Base-by-base conservation (phyloP, 257 asterid species). In the Coffea canephora region DNA sequence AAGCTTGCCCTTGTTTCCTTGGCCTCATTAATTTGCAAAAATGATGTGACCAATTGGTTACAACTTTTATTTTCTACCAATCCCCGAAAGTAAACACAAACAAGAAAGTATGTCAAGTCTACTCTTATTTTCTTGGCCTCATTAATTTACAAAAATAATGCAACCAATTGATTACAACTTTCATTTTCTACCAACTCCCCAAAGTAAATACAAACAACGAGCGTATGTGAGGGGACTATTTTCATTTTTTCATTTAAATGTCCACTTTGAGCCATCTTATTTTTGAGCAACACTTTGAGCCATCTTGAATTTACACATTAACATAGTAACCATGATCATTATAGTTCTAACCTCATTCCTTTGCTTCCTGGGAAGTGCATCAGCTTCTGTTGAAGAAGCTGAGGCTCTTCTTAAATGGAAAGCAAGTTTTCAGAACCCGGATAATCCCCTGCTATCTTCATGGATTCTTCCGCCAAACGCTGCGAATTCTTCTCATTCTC, bases 341-440 rank as follows among this genome's bases (percentile, higher is more conserved):
- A 43, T 15, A 25, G 52, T 69, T 69, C 54, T 69, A 41, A 2
- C 27, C 21, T 3, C 46, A 66, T 11, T 55, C 15, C n/a, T 78
- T 45, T 67, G 46, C 34, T 34, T 77, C 39, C 50, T 54, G 7
- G 68, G 70, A 65, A 65, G 34, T 27, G 59, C 46, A 23, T 61
- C 79, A 12, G 50, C 79, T 39, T 75, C 78, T 39, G 70, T 55
- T 75, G 69, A 75, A 59, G 87, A 80, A 59, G 82, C 84, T 23
- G 83, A 41, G 19, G 79, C 82, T 6, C 82, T 83, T 68, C 49
- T 83, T 1, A 36, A 80, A 4, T 80, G 82, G 84, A 80, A 83
- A 77, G 25, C 61, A 49, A 76, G 52, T n/a, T 27, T 77, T 27
- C 36, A 16, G 23, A 83, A 83, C 64, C 65, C 25, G 4, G 57